Conservation (phyloP, 768 basidiomycete genomes). For the Gymnopilus dilepis region DNA sequence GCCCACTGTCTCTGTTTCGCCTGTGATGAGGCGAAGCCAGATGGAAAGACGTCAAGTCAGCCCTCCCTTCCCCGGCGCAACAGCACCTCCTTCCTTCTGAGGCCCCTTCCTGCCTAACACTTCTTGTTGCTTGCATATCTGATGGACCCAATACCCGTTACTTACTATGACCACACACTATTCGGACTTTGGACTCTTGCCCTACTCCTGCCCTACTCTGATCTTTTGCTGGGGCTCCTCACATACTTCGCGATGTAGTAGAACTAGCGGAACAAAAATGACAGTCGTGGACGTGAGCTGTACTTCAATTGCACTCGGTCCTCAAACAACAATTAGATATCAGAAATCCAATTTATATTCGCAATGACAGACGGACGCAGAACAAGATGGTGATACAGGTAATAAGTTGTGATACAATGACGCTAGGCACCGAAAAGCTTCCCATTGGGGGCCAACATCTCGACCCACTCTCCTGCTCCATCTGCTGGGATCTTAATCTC, state of each 20-base stretch:
- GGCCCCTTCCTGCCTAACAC: neutral
- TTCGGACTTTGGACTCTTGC: neutral
- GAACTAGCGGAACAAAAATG: too few relatives aligned
- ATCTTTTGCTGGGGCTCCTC: too few relatives aligned
- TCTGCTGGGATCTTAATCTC: constrained; percentile 46
- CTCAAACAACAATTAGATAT: too few relatives aligned
- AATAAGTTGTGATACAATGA: neutral
- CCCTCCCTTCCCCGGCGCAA: constrained; percentile 21
- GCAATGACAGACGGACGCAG: too few relatives aligned
- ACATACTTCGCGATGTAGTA: too few relatives aligned
- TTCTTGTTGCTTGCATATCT: neutral
- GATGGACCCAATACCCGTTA: neutral
- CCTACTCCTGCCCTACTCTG: too few relatives aligned
- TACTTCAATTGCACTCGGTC: too few relatives aligned
- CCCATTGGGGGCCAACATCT: neutral
- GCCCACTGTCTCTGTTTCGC: constrained; percentile 38
- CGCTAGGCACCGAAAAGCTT: neutral
- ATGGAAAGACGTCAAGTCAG: constrained; percentile 8
- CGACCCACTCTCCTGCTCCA: constrained; percentile 28
- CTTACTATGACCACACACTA: neutral
- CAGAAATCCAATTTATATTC: too few relatives aligned
- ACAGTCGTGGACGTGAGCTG: too few relatives aligned
- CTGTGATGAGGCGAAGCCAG: constrained; percentile 17
- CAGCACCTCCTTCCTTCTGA: constrained; percentile 10
- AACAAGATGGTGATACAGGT: neutral